Evolutionary conservation across 306 rosid genomes (phyloP).

Genomic region (Cicer yamashitae): DNA sequence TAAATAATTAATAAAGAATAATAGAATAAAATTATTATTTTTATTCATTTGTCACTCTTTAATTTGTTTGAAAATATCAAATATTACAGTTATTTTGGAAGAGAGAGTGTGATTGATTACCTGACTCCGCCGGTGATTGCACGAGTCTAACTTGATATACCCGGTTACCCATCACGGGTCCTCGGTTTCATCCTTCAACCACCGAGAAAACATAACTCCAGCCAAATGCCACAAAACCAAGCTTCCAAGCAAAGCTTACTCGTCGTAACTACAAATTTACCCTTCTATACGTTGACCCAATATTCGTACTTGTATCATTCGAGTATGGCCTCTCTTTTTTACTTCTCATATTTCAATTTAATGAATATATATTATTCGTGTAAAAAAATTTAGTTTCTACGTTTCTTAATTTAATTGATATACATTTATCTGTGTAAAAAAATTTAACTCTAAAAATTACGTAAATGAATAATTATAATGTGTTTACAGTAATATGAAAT

Average conservation of each 20-base stretch:
- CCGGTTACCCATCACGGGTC: conserved; percentile 72
- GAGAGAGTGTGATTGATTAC: neutral
- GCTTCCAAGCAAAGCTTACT: neutral
- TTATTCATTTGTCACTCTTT: too few relatives aligned
- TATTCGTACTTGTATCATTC: neutral
- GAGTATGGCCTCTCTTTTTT: neutral
- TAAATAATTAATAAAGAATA: too few relatives aligned
- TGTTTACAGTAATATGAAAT: too few relatives aligned
- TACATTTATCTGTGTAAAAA: too few relatives aligned
- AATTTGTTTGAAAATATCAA: too few relatives aligned
- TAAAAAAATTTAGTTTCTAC: too few relatives aligned
- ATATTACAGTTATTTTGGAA: too few relatives aligned
- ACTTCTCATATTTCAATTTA: neutral
- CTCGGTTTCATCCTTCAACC: conserved; percentile 53
- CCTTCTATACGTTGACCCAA: conserved; percentile 40
- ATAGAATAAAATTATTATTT: too few relatives aligned
- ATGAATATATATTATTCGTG: too few relatives aligned
- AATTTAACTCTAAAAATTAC: too few relatives aligned
- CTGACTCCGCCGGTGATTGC: conserved; percentile 49
- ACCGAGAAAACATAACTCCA: conserved; percentile 42
- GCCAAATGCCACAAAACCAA: conserved; percentile 43
- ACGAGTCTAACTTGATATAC: conserved; percentile 48
- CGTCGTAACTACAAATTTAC: conserved; percentile 32
- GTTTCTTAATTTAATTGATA: too few relatives aligned
- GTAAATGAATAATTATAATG: too few relatives aligned